phyloP scores from a whole-genome alignment of 2,329 filamentous ascomycete species.

The Aspergillus awamori region DNA sequence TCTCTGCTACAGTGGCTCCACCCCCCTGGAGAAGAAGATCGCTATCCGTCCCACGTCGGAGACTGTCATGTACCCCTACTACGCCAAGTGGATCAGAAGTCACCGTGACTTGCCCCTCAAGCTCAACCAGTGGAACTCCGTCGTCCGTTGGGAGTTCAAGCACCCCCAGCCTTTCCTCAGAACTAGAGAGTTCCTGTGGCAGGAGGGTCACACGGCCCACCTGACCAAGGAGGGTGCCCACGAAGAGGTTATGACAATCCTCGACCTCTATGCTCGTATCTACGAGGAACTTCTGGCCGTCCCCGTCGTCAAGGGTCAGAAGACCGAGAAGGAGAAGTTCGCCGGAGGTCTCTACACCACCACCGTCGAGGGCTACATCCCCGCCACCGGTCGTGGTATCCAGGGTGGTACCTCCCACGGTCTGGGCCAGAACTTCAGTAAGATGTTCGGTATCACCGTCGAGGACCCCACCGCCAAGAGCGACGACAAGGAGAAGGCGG shows the following conservation, averaged over 20 bases:
- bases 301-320: conserved; percentile 87
- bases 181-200: conserved; percentile 95
- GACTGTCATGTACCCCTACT: conserved; percentile 94
- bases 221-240: conserved; percentile 79
- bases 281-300: conserved; percentile 94
- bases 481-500: conserved; percentile 66
- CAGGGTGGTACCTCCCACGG: conserved; percentile 95
- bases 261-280: conserved; percentile 87
- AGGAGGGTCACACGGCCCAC: conserved; percentile 94
- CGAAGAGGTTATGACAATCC: conserved; percentile 86
- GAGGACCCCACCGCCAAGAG: conserved; percentile 77
- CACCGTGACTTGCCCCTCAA: conserved; percentile 92
- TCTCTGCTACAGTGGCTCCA: conserved; percentile 69
- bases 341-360: conserved; percentile 96
- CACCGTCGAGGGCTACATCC: conserved; percentile 95
- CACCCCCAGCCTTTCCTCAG: conserved; percentile 82
- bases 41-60: conserved; percentile 71
- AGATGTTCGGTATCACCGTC: conserved; percentile 98
- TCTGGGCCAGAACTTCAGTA: conserved; percentile 96
- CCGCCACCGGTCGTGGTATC: conserved; percentile 91
- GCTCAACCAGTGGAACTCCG: conserved; percentile 97
- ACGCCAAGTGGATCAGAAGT: conserved; percentile 93
- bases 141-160: conserved; percentile 96
- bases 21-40: conserved; percentile 81
- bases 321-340: conserved; percentile 98